Base-by-base conservation (phyloP, 306 rosid genomes). In the Erythrophleum fordii region DNA sequence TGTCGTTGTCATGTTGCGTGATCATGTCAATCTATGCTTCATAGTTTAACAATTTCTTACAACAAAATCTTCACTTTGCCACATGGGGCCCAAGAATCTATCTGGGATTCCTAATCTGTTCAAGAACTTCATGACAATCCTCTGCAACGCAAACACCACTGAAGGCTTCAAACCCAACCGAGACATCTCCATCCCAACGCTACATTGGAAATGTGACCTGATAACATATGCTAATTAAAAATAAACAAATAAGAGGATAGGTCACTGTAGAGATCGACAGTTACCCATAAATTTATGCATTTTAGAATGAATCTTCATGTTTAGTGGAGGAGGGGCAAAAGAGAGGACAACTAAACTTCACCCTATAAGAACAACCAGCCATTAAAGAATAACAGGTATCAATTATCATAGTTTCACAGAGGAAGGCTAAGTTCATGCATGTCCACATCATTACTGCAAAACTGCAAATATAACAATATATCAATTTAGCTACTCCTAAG, bases 191-290 rank as follows among this genome's bases (percentile, higher is more conserved):
- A n/a, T n/a, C n/a, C n/a, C n/a, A 46, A 34, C 0, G 77, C 88
- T 83, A 86, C 88, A 86, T 87, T 73, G 81, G 61, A 85, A 80
- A 66, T 53, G 72, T 46, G 83, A 65, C 88, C 91, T 75, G 85
- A 75, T 48, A 61, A 70, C 22, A 66, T 65, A 81, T 84, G 75
- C 61, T 51, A 51, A 66, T 80, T 41, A 68, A 41, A 42, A 11
- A 2, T 18, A 10, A 68, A 68, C 28, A 35, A 66, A 66, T 71
- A 73, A 8, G 65, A 5, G 53, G 52, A 22, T 74, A 73, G 68
- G 73, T 23, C 31, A 66, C 46, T 25, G 35, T 2, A 76, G 66
- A 44, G 25, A 73, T 20, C 42, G 58, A 49, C n/a, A 72, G 17
- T 17, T 16, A 34, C 11, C 77, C 49, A 70, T 10, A 34, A 58